Percentiles rank a stretch among this genome's conserved stretches.
Evolutionary conservation across 805 yeast genomes (phyloP).

Genomic region (Starmera caribaea): DNA sequence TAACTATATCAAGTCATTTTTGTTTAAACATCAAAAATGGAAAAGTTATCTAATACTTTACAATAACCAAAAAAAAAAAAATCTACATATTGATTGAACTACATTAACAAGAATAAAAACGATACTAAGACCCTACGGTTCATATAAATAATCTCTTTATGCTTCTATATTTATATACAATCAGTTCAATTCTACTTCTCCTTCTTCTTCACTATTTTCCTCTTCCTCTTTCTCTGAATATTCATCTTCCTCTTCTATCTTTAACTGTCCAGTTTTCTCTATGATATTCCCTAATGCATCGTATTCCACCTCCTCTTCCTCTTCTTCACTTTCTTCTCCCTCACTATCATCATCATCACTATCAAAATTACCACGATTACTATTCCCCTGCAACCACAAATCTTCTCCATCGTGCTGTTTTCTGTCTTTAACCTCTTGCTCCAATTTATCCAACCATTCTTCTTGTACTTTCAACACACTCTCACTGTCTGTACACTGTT

Average conservation of each 20-base stretch:
- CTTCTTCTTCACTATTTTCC: slow-evolving; percentile 7
- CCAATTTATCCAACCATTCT: slow-evolving; percentile 60
- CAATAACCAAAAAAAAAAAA: no score
- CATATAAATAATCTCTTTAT: no score
- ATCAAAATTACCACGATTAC: slow-evolving; percentile 37
- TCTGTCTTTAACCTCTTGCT: slow-evolving; percentile 54
- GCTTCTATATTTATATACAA: no score
- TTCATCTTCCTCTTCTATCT: slow-evolving; percentile 6
- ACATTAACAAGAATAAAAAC: no score
- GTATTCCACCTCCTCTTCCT: slow-evolving; percentile 12
- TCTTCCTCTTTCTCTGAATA: slow-evolving; percentile 4
- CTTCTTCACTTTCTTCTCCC: slow-evolving; percentile 19
- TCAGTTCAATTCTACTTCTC: slow-evolving; percentile 10
- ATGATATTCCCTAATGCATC: slow-evolving; percentile 13
- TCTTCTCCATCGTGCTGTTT: slow-evolving; percentile 48
- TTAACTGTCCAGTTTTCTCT: slow-evolving; percentile 1
- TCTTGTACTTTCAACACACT: slow-evolving; percentile 67
- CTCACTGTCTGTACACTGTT: slow-evolving; percentile 70
- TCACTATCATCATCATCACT: slow-evolving; percentile 15
- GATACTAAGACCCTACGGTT: no score
- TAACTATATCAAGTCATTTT: no score
- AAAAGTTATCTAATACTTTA: no score
- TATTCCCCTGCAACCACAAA: slow-evolving; percentile 72
- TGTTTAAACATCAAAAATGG: no score
- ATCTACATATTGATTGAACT: no score